phyloP scores from a whole-genome alignment of 345 rosid genomes.

The Euphorbia pulcherrima region DNA sequence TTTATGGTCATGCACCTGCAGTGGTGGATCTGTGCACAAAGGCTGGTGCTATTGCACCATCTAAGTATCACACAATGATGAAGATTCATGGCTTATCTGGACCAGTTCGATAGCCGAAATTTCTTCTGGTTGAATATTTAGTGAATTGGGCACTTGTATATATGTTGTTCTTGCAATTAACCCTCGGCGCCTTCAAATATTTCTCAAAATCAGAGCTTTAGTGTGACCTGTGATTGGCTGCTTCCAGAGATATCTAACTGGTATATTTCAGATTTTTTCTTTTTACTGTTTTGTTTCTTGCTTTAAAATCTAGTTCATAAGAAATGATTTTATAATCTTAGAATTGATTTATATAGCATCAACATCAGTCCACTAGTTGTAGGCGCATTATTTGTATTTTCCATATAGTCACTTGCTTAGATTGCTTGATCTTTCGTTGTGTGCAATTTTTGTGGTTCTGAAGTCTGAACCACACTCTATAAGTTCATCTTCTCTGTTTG shows the following conservation, averaged over 20 bases:
- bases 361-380: background rate
- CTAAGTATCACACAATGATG: slow-evolving; percentile 59
- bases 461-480: background rate
- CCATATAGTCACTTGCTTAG: background rate
- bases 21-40: slow-evolving; percentile 67
- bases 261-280: background rate
- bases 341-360: background rate
- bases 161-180: background rate
- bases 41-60: slow-evolving; percentile 62
- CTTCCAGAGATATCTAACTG: background rate
- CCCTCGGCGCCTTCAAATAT: background rate
- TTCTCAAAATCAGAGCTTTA: background rate
- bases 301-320: background rate
- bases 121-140: background rate
- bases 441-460: background rate
- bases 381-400: background rate
- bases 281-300: background rate
- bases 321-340: background rate
- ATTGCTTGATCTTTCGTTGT: background rate
- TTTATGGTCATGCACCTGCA: slow-evolving; percentile 86
- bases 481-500: background rate
- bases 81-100: slow-evolving; percentile 58
- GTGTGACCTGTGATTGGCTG: background rate
- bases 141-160: background rate
- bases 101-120: slow-evolving; percentile 16